These are phyloP conservation scores for Vitis hybrid DNA, from an alignment of 177 flowering plant species.

Conservation along the genomic window DNA sequence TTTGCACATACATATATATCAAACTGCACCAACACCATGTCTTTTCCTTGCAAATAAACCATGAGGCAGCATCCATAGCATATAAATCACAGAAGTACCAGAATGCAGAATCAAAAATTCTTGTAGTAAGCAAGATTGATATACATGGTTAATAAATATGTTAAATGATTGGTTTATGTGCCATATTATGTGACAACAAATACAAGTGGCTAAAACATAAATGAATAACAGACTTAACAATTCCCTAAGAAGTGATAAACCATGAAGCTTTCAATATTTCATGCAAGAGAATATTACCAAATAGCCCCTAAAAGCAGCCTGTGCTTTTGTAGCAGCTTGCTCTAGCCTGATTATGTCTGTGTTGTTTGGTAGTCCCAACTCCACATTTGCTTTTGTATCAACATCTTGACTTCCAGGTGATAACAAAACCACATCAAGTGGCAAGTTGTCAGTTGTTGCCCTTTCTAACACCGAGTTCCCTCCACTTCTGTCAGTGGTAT, in stretches of 20 bases:
- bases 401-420: conserved; percentile 29
- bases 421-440: conserved; percentile 18
- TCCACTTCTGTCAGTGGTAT: conserved; percentile 13
- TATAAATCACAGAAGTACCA: no score
- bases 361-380: conserved; percentile 21
- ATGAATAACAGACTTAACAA: not conserved
- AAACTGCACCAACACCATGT: no score
- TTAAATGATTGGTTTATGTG: no score
- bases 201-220: not conserved
- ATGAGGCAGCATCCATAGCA: no score
- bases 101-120: no score
- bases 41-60: no score
- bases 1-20: no score
- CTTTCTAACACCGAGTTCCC: conserved; percentile 17
- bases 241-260: not conserved
- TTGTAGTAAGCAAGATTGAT: no score
- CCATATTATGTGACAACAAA: not conserved
- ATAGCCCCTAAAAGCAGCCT: conserved; percentile 80
- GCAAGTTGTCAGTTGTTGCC: conserved; percentile 14
- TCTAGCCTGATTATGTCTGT: conserved; percentile 35
- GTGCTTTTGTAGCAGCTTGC: conserved; percentile 69
- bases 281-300: conserved; percentile 46
- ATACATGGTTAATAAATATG: no score
- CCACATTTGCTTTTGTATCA: conserved; percentile 12
- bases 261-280: not conserved